phyloP scores from a whole-genome alignment of 768 basidiomycete genomes.

The Phlebiopsis flavidoalba region DNA sequence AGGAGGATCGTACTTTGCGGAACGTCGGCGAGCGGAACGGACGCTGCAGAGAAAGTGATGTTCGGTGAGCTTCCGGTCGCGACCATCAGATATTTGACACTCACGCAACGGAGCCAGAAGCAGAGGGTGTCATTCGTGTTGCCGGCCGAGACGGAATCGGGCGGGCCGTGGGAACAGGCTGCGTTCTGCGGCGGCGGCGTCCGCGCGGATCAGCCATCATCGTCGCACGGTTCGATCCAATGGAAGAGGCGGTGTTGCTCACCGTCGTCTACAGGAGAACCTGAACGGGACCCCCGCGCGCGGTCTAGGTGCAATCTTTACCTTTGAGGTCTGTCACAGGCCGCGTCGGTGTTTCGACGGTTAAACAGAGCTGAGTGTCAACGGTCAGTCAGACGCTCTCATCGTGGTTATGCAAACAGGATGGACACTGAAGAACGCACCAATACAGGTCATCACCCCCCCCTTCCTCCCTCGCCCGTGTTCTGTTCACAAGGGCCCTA shows the following conservation, averaged over 20 bases:
- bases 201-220: not conserved
- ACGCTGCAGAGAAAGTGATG: not conserved
- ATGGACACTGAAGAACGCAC: no score
- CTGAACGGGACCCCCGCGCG: constrained; percentile 22
- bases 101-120: constrained; percentile 8
- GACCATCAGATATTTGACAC: constrained; percentile 11
- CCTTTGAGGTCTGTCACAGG: not conserved
- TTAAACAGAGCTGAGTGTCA: not conserved
- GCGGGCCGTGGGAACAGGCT: constrained; percentile 31
- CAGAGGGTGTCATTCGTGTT: constrained; percentile 15
- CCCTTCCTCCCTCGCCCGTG: no score
- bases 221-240: not conserved
- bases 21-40: not conserved
- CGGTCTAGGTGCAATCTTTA: not conserved
- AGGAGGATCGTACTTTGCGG: constrained; percentile 2
- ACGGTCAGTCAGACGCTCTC: no score
- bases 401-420: no score
- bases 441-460: no score
- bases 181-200: constrained; percentile 30
- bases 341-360: constrained; percentile 1
- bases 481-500: constrained; percentile 7
- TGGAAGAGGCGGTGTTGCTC: constrained; percentile 9
- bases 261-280: constrained; percentile 35
- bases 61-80: not conserved
- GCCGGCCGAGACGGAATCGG: constrained; percentile 38